phyloP scores from a whole-genome alignment of 495 filamentous ascomycete species.

The Pseudomonodictys pantanalensis region DNA sequence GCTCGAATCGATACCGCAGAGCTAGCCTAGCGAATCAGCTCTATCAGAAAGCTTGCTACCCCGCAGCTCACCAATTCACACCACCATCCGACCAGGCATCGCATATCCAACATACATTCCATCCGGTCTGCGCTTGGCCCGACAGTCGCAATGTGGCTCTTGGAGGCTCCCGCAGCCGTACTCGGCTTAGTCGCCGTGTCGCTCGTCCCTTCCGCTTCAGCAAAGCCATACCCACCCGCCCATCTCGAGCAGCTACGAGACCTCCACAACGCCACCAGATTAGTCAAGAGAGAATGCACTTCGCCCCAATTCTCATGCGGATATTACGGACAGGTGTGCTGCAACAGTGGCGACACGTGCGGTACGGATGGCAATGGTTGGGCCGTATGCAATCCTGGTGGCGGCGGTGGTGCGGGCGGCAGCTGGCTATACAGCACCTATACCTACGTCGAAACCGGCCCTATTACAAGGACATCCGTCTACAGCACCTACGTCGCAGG shows the following conservation, averaged over 20 bases:
- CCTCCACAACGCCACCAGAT: slow-evolving; percentile 34
- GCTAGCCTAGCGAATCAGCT: slow-evolving; percentile 4
- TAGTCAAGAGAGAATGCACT: slow-evolving; percentile 48
- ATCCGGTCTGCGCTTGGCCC: slow-evolving; percentile 4
- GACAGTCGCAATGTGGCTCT: slow-evolving; percentile 31
- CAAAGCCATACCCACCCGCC: slow-evolving; percentile 34
- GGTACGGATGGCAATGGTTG: slow-evolving; percentile 56
- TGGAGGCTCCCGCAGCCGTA: slow-evolving; percentile 31
- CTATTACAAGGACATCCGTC: slow-evolving; percentile 62
- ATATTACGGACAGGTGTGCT: slow-evolving; percentile 65
- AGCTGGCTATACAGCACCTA: slow-evolving; percentile 65
- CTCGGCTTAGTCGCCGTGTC: slow-evolving; percentile 34
- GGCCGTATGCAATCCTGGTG: slow-evolving; percentile 52
- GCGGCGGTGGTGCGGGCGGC: slow-evolving; percentile 37
- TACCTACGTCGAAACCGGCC: slow-evolving; percentile 66
- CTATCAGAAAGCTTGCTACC: slow-evolving; percentile 13
- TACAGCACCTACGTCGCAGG: slow-evolving; percentile 55
- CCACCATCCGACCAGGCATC: neutral
- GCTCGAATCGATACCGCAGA: neutral
- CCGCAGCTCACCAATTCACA: slow-evolving; percentile 9
- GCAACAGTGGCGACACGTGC: slow-evolving; percentile 58
- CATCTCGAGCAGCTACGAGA: slow-evolving; percentile 47
- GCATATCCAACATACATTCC: neutral
- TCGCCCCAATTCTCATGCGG: slow-evolving; percentile 62
- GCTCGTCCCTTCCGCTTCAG: slow-evolving; percentile 26